Base-by-base conservation (phyloP, 805 yeast genomes). In the Schwanniomyces sp. region DNA sequence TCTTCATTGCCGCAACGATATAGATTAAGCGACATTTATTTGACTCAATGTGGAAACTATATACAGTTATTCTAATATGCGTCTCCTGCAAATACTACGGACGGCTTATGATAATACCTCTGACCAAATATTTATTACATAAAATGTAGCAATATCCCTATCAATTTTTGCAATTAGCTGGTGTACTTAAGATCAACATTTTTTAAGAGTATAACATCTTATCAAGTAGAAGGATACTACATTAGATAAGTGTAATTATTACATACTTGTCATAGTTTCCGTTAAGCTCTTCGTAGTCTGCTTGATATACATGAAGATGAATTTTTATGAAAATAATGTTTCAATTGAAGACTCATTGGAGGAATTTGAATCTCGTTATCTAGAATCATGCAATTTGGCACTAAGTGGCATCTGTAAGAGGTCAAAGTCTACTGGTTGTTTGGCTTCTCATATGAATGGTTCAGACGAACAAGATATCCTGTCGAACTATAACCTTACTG, bases 291-390 rank as follows among this genome's bases (percentile, higher is more conserved):
- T 32, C 9, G 36, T 32, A 32, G 36, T 32, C 17, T 32, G 21
- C 6, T 32, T 16, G 36, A 18, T 32, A 7, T 9, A 6, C 12
- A 8, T 32, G 21, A 32, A 32, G 10, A 32, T 32, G 36, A 18
- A 32, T 7, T 32, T 32, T 16, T 32, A 18, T 32, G 17, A 32
- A 8, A 16, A 32, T 16, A 32, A 32, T 10, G 16, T 37, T 14
- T 18, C 25, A 11, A 7, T 39, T 8, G 62, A 57, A 46, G 65
- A 59, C 43, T 55, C 61, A 4, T 48, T 62, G 41, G 63, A 61
- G 40, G 65, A 62, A 34, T 62, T 62, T 49, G 65, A 62, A 44
- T 27, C 52, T 21, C 51, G 52, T 5, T 57, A 58, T 43, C 50
- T 55, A 29, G 64, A 62, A 44, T 50, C 57, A 21, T 61, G 53